phyloP scores from a whole-genome alignment of 2,329 filamentous ascomycete genomes.

The Huntiella decipiens region DNA sequence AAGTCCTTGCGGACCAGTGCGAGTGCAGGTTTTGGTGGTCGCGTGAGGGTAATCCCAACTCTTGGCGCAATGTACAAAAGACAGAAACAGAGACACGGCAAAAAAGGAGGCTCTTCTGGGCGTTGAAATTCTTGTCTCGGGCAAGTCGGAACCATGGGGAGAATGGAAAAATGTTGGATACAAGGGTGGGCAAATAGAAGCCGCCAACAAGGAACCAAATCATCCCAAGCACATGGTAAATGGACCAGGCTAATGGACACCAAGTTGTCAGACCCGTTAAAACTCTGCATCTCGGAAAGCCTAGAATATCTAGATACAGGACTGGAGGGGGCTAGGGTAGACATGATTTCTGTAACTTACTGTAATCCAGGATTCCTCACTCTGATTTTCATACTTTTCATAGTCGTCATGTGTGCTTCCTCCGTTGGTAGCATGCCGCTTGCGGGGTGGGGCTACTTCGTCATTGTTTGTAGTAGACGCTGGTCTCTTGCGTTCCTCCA shows the following conservation, averaged over 20 bases:
- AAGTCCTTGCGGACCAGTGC: no score
- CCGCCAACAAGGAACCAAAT: not conserved
- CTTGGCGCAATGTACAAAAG: no score
- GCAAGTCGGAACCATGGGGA: no score
- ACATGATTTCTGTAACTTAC: constrained; percentile 26
- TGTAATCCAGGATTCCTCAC: constrained; percentile 44
- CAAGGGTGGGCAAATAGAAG: no score
- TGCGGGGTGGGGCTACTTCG: constrained; percentile 73
- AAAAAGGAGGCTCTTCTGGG: no score
- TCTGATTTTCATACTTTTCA: constrained; percentile 33
- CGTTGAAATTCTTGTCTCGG: no score
- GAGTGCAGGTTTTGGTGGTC: not conserved
- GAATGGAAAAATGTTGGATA: no score
- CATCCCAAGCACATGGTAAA: not conserved
- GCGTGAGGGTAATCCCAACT: not conserved
- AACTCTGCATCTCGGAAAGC: no score
- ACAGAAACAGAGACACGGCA: no score
- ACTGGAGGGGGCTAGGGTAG: not conserved
- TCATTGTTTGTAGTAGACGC: constrained; percentile 48
- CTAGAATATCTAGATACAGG: constrained; percentile 2
- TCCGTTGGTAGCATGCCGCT: constrained; percentile 82
- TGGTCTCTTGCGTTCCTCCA: constrained; percentile 98
- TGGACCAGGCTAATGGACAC: no score
- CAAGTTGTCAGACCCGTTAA: no score
- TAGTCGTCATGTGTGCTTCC: constrained; percentile 36